Base-by-base conservation (phyloP, 345 rosid genomes). In the Luvunga scandens region DNA sequence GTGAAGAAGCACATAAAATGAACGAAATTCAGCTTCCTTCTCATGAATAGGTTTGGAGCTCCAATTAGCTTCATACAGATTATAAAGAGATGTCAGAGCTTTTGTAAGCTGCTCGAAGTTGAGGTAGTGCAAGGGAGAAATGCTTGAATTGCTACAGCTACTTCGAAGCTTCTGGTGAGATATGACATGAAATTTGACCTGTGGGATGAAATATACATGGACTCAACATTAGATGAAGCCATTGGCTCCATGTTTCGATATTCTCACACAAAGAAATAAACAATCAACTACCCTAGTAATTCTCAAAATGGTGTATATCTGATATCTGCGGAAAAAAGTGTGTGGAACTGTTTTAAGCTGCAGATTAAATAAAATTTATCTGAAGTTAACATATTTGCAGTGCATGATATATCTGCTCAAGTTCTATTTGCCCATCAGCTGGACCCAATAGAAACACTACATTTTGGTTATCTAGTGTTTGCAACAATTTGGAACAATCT, bases 91-190 rank as follows among this genome's bases (percentile, higher is more conserved):
- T 50, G 88, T 81, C 75, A 93, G 82, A 71, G 94, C 75, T 85
- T 95, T 95, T 33, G 85, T 82, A 69, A 95, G 94, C 85, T 95
- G 99, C 90, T 95, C 99, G 93, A 87, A 83, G 86, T 95, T 92
- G 75, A 95, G 93, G 86, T 93, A 81, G 76, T 83, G 93, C 88
- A 84, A 67, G 66, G 99, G 83, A 68, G 91, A 83, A 78, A 83
- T 82, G 80, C 76, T 84, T 72, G 89, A 30, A 72, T 77, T 71
- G 73, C 79, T 78, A 69, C 90, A 80, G 73, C 75, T 72, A 69
- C 73, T 73, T 77, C 71, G 89, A 75, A 95, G 93, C 89, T 86
- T 93, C 83, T 86, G 89, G 83, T 90, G 92, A 77, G 98, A 92
- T 84, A 85, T 73, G 69, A 95, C 88, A 76, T 91, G 94, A 83